Percentiles rank a stretch among this genome's conserved stretches.
phyloP scores from a whole-genome alignment of 2,329 filamentous ascomycete genomes.

The Scytalidium sp. region DNA sequence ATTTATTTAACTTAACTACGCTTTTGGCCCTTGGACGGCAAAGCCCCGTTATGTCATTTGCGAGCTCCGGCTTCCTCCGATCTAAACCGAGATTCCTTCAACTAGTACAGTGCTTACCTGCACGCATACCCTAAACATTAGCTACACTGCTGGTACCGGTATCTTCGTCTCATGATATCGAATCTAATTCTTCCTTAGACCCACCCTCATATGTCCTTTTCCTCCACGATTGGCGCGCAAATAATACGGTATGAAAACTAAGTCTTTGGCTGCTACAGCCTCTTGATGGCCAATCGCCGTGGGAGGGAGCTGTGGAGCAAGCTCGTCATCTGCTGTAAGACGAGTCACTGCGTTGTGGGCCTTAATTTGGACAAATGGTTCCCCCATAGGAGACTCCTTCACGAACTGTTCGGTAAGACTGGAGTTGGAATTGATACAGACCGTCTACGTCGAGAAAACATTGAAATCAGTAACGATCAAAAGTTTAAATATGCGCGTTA shows the following conservation, averaged over 20 bases:
- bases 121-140: too few relatives aligned
- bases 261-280: slow-evolving; percentile 21
- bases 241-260: slow-evolving; percentile 52
- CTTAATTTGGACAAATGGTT: neutral
- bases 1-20: too few relatives aligned
- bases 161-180: too few relatives aligned
- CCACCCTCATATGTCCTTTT: slow-evolving; percentile 50
- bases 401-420: neutral
- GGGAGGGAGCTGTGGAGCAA: neutral
- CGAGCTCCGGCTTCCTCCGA: too few relatives aligned
- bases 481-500: too few relatives aligned
- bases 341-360: neutral
- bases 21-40: too few relatives aligned
- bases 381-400: neutral
- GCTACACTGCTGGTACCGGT: too few relatives aligned
- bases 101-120: too few relatives aligned
- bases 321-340: neutral
- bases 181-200: slow-evolving; percentile 21
- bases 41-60: too few relatives aligned
- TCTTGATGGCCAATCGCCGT: neutral
- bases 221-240: slow-evolving; percentile 50
- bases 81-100: too few relatives aligned
- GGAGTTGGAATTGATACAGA: neutral
- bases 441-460: neutral
- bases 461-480: neutral